These are phyloP conservation scores for Vicia villosa DNA, from an alignment of 306 rosid species.

Conservation along the genomic window DNA sequence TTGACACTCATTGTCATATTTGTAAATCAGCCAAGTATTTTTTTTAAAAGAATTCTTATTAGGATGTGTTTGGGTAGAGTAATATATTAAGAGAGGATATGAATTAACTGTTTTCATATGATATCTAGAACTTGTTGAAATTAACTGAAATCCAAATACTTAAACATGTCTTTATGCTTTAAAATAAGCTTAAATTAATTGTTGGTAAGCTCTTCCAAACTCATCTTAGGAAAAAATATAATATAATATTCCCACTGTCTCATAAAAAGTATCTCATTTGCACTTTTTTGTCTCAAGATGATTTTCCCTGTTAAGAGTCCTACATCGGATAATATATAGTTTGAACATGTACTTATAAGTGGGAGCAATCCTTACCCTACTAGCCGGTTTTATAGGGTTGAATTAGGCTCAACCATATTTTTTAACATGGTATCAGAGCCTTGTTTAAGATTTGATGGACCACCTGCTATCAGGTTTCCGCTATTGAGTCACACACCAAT, in stretches of 20 bases:
- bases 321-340: no score
- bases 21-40: slow-evolving; percentile 14
- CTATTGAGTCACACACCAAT: no score
- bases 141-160: background rate
- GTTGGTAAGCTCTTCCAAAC: background rate
- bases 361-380: no score
- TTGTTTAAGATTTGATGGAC: no score
- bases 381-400: no score
- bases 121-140: background rate
- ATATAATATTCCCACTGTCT: background rate
- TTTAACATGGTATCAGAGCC: no score
- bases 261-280: no score
- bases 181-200: background rate
- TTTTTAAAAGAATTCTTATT: slow-evolving; percentile 14
- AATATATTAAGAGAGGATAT: background rate
- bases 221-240: slow-evolving; percentile 1
- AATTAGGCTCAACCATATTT: no score
- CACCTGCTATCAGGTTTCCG: no score
- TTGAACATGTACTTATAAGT: no score
- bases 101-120: background rate
- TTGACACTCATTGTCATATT: slow-evolving; percentile 11
- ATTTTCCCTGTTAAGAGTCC: no score
- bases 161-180: background rate
- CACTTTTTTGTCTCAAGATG: no score
- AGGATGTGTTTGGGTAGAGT: background rate